Base-by-base conservation (phyloP, 1,139 yeast genomes). In the Pneumocystis jirovecii region DNA sequence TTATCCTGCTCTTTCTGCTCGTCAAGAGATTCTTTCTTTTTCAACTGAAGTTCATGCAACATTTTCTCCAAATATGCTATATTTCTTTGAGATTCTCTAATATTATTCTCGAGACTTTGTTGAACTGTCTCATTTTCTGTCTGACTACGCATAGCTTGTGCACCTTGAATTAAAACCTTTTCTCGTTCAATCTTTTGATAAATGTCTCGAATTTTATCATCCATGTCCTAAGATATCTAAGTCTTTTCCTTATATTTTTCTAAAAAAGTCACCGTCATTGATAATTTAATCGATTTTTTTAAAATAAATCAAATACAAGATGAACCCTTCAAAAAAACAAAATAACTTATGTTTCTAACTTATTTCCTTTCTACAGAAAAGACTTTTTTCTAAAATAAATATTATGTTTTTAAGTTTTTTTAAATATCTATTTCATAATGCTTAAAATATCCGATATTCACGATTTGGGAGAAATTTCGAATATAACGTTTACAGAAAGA, bases 31-130 rank as follows among this genome's bases (percentile, higher is more conserved):
- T 45, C 65, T 1, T 5, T 19, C 15, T 61, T 56, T 63, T 63
- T 68, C n/a, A 66, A 60, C 66, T 81, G 80, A 65, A 90, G 77
- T 70, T 87, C 87, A 64, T 81, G 79, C 72, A 93, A 79, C 7
- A 93, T 85, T 67, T 88, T 89, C 72, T 86, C 87, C 69, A 93
- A 81, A 72, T 91, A 93, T 70, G 89, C 93, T 70, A 93, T 87
- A 76, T 91, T 91, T 69, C 89, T 85, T 72, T 89, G 91, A 1
- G 97, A 91, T 72, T 93, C 97, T 69, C 95, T 80, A 71, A 93
- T 90, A 72, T 86, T 89, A 50, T 91, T 85, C 75, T 89, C 91
- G 78, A 97, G 91, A 74, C 87, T 84, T 73, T 89, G 96, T 71
- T 91, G 90, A 63, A 91, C 96, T 69, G 83, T 84, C 29, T 86